Base-by-base conservation (phyloP, 2,329 filamentous ascomycete genomes). In the Nemania serpens region DNA sequence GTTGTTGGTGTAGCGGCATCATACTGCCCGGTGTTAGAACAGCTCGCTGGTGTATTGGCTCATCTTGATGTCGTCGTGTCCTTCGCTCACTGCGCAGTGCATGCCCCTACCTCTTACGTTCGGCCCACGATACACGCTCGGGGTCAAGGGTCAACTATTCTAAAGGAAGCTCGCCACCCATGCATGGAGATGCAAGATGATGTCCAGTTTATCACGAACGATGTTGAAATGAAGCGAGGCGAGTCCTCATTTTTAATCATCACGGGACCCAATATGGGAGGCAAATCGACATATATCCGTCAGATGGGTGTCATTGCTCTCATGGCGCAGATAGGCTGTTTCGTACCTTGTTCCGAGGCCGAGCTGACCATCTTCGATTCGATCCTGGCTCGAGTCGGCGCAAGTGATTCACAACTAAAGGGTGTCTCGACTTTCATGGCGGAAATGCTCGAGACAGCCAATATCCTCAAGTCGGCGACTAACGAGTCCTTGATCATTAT, bases 131-230 rank as follows among this genome's bases (percentile, higher is more conserved):
- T 99, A 73, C 93, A 99, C 73, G 83, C 88, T 11, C 91, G 95
- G 34, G 95, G 94, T 29, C 87, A 91, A 48, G 95, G 94, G 3
- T 89, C 93, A 70, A 99, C 95, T 0, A 80, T 96, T 20, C 84
- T 99, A n/a, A 91, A 88, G 66, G 96, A 97, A 78, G 92, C 95
- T 2, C 90, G 96, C 11, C 95, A 99, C 73, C 96, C 96, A 0
- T 99, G 95, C 74, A 91, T 99, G 86, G 95, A 99, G 75, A 93
- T 97, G 86, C 95, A 99, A 77, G 96, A 99, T 70, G 95, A 99
- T 71, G 89, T 99, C 43, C 93, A 94, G 64, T 99, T 99, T 79
- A 99, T 99, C 76, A 97, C 94, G 58, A 99, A 99, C 75, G 94
- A 99, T 69, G 91, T 98, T 20, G 87, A 88, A 55, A 86, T 99